Evolutionary conservation across 169 alveolate species (phyloP), one percentile per base, ranked within the genome.

Genomic region (Babesia bovis): DNA sequence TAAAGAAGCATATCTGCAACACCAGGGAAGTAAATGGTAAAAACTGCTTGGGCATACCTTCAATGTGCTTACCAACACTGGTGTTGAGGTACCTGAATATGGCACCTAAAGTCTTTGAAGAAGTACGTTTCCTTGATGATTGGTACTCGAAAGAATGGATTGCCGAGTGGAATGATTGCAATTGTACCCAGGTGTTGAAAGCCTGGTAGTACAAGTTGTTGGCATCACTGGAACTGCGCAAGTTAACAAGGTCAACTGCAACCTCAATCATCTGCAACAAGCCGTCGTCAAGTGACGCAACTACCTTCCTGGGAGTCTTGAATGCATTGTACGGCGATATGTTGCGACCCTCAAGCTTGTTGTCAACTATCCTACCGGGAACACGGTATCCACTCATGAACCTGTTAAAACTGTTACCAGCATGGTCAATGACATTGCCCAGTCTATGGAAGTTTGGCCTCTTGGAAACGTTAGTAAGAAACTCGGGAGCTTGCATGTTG

Each of bases 71-170:
- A 25, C 59, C 49, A 0, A 55, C 38, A 58, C 45, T 66, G 33
- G 74, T 51, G 66, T 81, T 81, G 21, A 81, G 73, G 70, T 42
- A 65, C 5, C 88, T 4, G 57, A 81, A 81, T n/a, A 81, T 49
- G 23, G 84, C 66, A 28, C 88, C 88, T n/a, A 81, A 50, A 7
- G 88, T 70, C 66, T 70, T 81, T 4, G 88, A 81, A 17, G 77
- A n/a, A 0, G 30, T 65, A 19, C 49, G 13, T 44, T 40, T 42
- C 41, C 33, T 71, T 9, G 76, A 26, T 2, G 58, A 63, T 25
- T 2, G 4, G n/a, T 36, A 33, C 44, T 81, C 88, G 32, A 81
- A 81, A 9, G 84, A 53, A 49, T 81, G 88, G 3, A 81, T 40
- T 23, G 88, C 83, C 25, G 35, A 32, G 42, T 81, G 81, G 45